Evolutionary conservation across 2,329 filamentous ascomycete genomes (phyloP), one percentile per base, ranked within the genome.

Genomic region (Sodiomyces alkalinus): DNA sequence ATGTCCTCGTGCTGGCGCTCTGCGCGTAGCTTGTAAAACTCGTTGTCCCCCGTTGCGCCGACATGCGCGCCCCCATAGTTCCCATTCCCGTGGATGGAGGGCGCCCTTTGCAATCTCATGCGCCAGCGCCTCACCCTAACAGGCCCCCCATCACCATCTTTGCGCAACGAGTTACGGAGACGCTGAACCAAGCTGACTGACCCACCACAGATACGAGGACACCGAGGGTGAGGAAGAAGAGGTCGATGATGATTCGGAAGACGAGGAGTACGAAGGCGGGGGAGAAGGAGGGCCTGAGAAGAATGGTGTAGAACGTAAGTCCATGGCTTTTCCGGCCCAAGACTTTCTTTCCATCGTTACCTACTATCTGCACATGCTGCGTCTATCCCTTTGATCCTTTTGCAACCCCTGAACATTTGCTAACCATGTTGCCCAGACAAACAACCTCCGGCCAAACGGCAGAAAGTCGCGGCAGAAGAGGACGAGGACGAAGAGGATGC

Each of bases 401-500:
- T 22, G 9, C 14, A 16, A n/a, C n/a, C n/a, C n/a, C n/a, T 3
- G 19, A 6, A 14, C 19, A 22, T 18, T 4, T 17, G 22, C 32
- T 38, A 5, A 29, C 30, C 16, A 4, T 14, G 17, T 18, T 11
- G 14, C 3, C 7, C 36, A 57, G 50, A 47, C 29, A 45, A 52
- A 34, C 52, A 53, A 29, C 60, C 58, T 27, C 62, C 62, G 20
- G 56, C 55, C 32, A 67, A 67, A 53, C 65, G 64, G 51, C 55
- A 53, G 41, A 67, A 64, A 56, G 62, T 58, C 16, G 41, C 13
- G 4, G 53, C 51, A 0, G 51, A 52, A 2, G 51, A 52, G 9
- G 47, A 47, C 8, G 45, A 42, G 13, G 44, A 36, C 12, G 41
- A 38, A 17, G 47, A 44, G 10, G 47, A 41, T 21, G 42, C 36